Evolutionary conservation across 441 rosid species (phyloP), one percentile per base, ranked within the genome.

Genomic region (Gossypium gossypioides): DNA sequence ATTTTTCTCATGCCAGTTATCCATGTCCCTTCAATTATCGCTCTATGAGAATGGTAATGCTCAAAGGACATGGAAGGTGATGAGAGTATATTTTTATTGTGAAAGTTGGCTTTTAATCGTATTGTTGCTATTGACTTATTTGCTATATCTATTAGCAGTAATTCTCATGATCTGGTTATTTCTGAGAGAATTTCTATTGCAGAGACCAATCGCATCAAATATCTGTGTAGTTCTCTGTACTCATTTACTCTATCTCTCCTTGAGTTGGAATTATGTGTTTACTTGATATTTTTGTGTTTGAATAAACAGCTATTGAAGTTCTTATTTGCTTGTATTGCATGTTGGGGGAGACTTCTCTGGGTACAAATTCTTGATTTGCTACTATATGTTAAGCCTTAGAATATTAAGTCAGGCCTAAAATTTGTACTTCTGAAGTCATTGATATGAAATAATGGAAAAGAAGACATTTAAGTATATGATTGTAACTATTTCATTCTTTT

Each of bases 21-120:
- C 76, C 82, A 77, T 86, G 86, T 73, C 80, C 80, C 75, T 65
- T 74, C 77, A 70, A 76, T 79, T 73, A 70, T 71, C 50, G 73
- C 77, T 32, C 71, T 79, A 76, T 76, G 82, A 76, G 80, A 79
- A 70, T 79, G 77, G 71, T 76, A 73, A 79, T 70, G 66, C 82
- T 70, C 75, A 73, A 68, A 80, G 80, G 86, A 79, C 83, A 80
- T 84, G 89, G 82, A 82, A 82, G 86, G 84, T 84, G 80, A 70
- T 75, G 69, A 74, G 72, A 78, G 67, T 77, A 54, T 76, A 70
- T 78, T 78, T 77, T 40, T 78, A 77, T 75, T 51, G 72, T 75
- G 75, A 73, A 72, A 78, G 72, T 66, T 46, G 66, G 50, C 70
- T 81, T 70, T 71, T 34, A 63, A 72, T 72, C 65, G 15, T 60